These are phyloP conservation scores for Sugiyamaella xylanicola DNA, from an alignment of 1,139 yeast species.

Conservation along the genomic window DNA sequence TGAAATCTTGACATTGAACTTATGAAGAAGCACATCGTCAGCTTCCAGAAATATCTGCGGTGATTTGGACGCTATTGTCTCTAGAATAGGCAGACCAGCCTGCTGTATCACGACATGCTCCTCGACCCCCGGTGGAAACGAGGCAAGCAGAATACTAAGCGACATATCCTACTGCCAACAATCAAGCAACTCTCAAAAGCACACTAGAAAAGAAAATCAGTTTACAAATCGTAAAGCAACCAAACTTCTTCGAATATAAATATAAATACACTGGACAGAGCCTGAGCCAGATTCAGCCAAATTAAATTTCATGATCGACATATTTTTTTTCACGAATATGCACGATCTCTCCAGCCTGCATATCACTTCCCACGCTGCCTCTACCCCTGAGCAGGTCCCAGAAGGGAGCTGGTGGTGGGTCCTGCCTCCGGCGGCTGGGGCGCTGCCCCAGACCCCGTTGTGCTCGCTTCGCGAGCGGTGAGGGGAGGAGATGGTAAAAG, in stretches of 20 bases:
- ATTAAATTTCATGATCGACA: background rate
- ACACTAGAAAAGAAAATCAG: background rate
- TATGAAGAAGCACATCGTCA: slow-evolving; percentile 27
- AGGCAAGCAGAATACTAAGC: slow-evolving; percentile 5
- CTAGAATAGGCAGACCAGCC: slow-evolving; percentile 11
- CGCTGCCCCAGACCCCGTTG: background rate
- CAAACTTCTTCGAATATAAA: too few species aligned
- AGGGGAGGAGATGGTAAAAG: too few species aligned
- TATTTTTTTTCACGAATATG: slow-evolving; percentile 7
- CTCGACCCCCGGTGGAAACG: slow-evolving; percentile 15
- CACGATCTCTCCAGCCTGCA: slow-evolving; percentile 4
- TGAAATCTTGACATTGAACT: slow-evolving; percentile 42
- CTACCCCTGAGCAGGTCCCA: too few species aligned
- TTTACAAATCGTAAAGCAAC: background rate
- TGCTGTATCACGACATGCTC: slow-evolving; percentile 9
- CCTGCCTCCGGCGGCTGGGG: background rate
- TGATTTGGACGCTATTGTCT: slow-evolving; percentile 7
- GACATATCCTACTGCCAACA: slow-evolving; percentile 4
- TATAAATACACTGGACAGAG: background rate
- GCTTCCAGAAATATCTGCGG: slow-evolving; percentile 11
- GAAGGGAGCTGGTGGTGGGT: too few species aligned
- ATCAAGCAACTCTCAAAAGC: background rate
- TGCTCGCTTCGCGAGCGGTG: too few species aligned
- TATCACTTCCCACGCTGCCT: background rate
- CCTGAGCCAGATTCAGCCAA: too few species aligned